Conservation (phyloP, 2,329 filamentous ascomycete species). For the Microdochium paspali region DNA sequence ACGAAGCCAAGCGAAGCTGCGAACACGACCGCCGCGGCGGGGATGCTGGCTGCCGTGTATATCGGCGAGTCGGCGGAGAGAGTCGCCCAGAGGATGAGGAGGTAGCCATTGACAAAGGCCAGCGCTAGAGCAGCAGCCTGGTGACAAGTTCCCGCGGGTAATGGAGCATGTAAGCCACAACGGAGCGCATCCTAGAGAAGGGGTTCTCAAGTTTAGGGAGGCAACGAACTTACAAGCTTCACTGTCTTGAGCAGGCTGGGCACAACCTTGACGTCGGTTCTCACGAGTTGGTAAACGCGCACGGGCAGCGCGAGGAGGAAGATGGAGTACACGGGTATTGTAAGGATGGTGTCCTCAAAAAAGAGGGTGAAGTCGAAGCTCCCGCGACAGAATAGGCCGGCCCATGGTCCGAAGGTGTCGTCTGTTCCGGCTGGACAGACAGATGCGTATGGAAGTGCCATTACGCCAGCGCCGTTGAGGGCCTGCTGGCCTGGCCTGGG, state of each 20-base stretch:
- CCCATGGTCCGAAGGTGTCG: slow-evolving; percentile 14
- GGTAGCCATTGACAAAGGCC: neutral
- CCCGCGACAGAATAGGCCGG: slow-evolving; percentile 10
- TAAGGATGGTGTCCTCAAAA: slow-evolving; percentile 17
- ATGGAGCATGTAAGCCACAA: neutral
- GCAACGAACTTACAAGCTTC: neutral
- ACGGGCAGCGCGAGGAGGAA: slow-evolving; percentile 7
- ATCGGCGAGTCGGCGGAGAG: neutral
- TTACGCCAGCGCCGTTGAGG: neutral
- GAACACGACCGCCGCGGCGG: neutral
- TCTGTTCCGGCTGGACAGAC: slow-evolving; percentile 7
- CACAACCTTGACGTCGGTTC: neutral
- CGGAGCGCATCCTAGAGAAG: no score
- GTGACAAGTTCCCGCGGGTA: no score
- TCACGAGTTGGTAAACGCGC: slow-evolving; percentile 3
- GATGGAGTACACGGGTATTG: slow-evolving; percentile 8
- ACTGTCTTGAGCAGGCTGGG: neutral
- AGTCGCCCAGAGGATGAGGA: neutral
- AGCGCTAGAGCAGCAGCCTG: neutral
- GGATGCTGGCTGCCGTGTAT: neutral
- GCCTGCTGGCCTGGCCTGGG: neutral
- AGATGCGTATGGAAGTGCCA: slow-evolving; percentile 2
- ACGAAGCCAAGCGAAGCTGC: neutral
- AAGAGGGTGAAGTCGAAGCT: slow-evolving; percentile 20
- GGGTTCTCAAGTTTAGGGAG: neutral